A percentile compares a stretch with the other conserved stretches of the same genome.
These are phyloP conservation scores for Rhizopus stolonifer DNA, from an alignment of 371 early-diverging fungal genomes.

Conservation along the genomic window DNA sequence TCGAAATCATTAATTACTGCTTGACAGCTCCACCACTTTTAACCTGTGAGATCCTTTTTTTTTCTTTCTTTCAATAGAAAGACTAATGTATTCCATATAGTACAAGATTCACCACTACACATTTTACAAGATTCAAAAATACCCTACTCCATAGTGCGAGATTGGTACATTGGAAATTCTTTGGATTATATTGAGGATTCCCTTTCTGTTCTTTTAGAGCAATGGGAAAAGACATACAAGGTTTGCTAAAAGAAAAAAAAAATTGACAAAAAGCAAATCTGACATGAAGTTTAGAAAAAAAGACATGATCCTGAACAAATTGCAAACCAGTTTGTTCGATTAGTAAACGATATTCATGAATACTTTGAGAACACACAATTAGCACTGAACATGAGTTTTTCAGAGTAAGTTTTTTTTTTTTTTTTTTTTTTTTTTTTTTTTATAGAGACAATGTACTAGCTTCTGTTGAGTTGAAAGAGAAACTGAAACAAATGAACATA, in stretches of 20 bases:
- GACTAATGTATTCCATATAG: slow-evolving; percentile 1
- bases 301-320: slow-evolving; percentile 7
- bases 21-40: slow-evolving; percentile 10
- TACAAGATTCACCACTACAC: slow-evolving; percentile 19
- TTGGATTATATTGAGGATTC: slow-evolving; percentile 19
- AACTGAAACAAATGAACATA: slow-evolving; percentile 6
- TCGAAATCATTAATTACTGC: slow-evolving; percentile 20
- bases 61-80: too few relatives aligned
- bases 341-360: slow-evolving; percentile 12
- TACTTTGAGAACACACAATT: slow-evolving; percentile 10
- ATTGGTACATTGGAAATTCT: slow-evolving; percentile 20
- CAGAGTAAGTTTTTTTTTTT: slow-evolving; percentile 4
- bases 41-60: slow-evolving; percentile 4
- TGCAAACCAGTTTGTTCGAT: neutral
- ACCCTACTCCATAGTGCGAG: slow-evolving; percentile 13
- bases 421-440: too few relatives aligned
- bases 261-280: neutral
- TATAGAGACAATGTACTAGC: slow-evolving; percentile 15
- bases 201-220: slow-evolving; percentile 4
- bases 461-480: slow-evolving; percentile 9
- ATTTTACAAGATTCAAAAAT: slow-evolving; percentile 11
- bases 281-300: slow-evolving; percentile 12
- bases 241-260: neutral
- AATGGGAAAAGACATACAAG: slow-evolving; percentile 16
- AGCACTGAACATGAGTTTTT: slow-evolving; percentile 10